phyloP scores from a whole-genome alignment of 1,284 basidiomycete genomes.

The Salmacisia buchloeana region DNA sequence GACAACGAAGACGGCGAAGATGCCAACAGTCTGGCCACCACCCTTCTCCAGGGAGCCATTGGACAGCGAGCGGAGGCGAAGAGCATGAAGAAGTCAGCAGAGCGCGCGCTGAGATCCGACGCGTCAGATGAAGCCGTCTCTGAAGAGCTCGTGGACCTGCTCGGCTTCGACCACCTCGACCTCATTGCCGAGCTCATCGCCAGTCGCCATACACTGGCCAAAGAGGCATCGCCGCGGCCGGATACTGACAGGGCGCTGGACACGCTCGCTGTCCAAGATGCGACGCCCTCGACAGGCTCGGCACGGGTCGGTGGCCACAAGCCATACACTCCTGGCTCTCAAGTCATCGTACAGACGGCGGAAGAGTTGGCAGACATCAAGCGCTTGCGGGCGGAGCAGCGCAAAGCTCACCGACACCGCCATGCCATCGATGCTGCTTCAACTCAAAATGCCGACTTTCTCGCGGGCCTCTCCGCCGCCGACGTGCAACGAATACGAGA shows the following conservation, averaged over 20 bases:
- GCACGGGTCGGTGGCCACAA: too few relatives aligned
- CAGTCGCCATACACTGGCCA: slow-evolving; percentile 23
- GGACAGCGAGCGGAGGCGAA: neutral
- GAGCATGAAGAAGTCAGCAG: neutral
- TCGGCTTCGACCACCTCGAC: slow-evolving; percentile 81
- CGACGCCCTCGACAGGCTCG: neutral
- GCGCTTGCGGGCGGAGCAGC: slow-evolving; percentile 16
- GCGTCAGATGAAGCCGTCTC: slow-evolving; percentile 2
- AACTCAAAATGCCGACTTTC: slow-evolving; percentile 39
- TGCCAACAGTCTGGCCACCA: neutral
- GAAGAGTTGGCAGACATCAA: slow-evolving; percentile 44
- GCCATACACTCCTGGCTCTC: slow-evolving; percentile 46
- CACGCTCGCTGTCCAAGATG: neutral
- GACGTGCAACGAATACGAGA: slow-evolving; percentile 65
- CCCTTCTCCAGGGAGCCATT: neutral
- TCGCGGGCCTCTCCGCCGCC: slow-evolving; percentile 55
- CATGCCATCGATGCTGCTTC: slow-evolving; percentile 14
- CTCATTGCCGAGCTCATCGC: slow-evolving; percentile 48
- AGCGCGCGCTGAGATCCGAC: neutral
- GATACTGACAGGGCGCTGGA: neutral
- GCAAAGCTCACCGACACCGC: slow-evolving; percentile 19
- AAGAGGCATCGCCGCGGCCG: neutral
- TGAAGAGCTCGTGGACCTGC: slow-evolving; percentile 65
- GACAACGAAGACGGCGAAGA: too few relatives aligned
- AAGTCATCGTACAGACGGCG: slow-evolving; percentile 43